Base-by-base conservation (phyloP, 345 rosid species). In the Arabis hirsuta region DNA sequence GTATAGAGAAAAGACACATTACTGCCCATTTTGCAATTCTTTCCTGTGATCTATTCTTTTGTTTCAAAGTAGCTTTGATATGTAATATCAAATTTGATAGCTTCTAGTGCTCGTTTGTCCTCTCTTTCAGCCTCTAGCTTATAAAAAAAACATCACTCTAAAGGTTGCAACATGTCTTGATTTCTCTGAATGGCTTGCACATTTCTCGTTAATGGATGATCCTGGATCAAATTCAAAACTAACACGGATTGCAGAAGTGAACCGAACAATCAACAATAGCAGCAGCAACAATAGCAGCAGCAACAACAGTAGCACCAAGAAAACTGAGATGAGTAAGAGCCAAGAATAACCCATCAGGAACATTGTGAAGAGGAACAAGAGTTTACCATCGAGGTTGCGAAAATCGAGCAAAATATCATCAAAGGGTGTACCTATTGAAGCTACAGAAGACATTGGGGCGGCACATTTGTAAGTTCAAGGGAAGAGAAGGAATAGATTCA, bases 391-490 rank as follows among this genome's bases (percentile, higher is more conserved):
- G 2, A 73, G 82, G 74, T 66, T 78, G 69, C 74, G 79, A 34
- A 83, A 82, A 5, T 76, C 83, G 2, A 66, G 67, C 11, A 80
- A 72, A 55, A 9, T 45, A 63, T 61, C 77, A 13, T 31, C 70
- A 51, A 62, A 75, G 61, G 64, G 78, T 31, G 81, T 79, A 52
- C 86, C 83, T 39, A 9, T 73, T 36, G 82, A 78, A 71, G 58
- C 64, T 6, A 57, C 66, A 46, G 70, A 69, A 67, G 69, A 78
- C 22, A 32, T 0, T 26, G 26, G 11, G n/a, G n/a, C n/a, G n/a
- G n/a, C n/a, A n/a, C n/a, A n/a, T 84, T 9, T 67, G 53, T 0
- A 84, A 83, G 84, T 86, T 84, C 56, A 82, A 82, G 56, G 91
- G 87, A 36, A 80, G 84, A 61, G 91, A 86, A 43, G 88, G 87